phyloP scores from a whole-genome alignment of 2,329 filamentous ascomycete genomes.

The Xylariaceae sp. region DNA sequence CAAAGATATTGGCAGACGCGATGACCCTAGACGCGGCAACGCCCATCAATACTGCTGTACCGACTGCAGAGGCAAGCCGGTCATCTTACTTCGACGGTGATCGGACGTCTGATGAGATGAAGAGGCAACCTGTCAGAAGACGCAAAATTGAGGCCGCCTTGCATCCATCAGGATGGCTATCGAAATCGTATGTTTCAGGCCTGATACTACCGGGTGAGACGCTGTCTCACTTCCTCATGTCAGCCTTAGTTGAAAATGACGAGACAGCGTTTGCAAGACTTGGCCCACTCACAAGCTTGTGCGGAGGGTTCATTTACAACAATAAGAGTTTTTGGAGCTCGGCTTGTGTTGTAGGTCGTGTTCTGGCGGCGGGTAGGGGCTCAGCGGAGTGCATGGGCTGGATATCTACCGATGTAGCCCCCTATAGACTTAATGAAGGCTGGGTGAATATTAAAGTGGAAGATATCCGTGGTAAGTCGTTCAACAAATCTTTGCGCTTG shows the following conservation, averaged over 20 bases:
- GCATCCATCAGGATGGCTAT: constrained; percentile 61
- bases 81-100: constrained; percentile 45
- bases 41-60: constrained; percentile 38
- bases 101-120: constrained; percentile 25
- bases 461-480: constrained; percentile 43
- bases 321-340: constrained; percentile 68
- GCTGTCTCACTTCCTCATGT: constrained; percentile 61
- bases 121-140: constrained; percentile 39
- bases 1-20: constrained; percentile 46
- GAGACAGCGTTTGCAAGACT: constrained; percentile 54
- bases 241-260: constrained; percentile 62
- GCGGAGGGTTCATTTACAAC: constrained; percentile 60
- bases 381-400: constrained; percentile 65
- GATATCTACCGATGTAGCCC: constrained; percentile 59
- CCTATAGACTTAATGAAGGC: constrained; percentile 48
- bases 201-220: constrained; percentile 62
- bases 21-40: constrained; percentile 39
- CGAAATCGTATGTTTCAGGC: constrained; percentile 63
- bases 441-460: constrained; percentile 58
- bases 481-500: constrained; percentile 13
- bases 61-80: constrained; percentile 34
- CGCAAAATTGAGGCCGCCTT: constrained; percentile 55
- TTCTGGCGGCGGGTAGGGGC: constrained; percentile 59
- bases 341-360: constrained; percentile 60
- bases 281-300: constrained; percentile 59